Evolutionary conservation across 1,284 basidiomycete species (phyloP).

Genomic region (Trametes pubescens): DNA sequence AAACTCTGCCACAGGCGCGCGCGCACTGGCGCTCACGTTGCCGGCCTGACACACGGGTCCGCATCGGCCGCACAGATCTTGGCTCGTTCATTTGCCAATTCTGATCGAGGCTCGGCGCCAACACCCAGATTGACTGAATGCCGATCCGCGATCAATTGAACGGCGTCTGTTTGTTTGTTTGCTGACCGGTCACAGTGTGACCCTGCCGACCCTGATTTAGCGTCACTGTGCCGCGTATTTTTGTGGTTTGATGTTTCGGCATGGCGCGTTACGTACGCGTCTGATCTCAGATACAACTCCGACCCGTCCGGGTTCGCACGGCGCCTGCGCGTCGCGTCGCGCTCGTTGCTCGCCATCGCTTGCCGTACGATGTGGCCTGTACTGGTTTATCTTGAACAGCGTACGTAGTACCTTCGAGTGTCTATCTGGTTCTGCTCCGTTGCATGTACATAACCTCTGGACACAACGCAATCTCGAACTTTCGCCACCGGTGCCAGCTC

Average conservation of each 20-base stretch:
- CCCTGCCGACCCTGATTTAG: background rate
- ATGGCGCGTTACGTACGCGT: constrained; percentile 14
- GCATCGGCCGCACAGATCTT: constrained; percentile 25
- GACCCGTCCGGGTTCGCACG: constrained; percentile 14
- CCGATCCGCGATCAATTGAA: constrained; percentile 25
- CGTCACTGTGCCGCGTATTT: constrained; percentile 11
- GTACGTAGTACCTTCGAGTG: background rate
- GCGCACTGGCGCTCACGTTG: constrained; percentile 1
- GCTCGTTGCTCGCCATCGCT: background rate
- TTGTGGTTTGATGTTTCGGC: constrained; percentile 11
- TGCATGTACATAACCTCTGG: constrained; percentile 1
- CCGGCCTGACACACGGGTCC: constrained; percentile 14
- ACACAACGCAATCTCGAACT: background rate
- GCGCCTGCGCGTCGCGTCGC: constrained; percentile 6
- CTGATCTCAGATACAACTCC: constrained; percentile 1
- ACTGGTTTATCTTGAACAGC: background rate
- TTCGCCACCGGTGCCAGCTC: background rate
- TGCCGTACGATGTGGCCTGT: background rate
- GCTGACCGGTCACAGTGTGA: constrained; percentile 7
- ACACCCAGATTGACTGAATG: constrained; percentile 31
- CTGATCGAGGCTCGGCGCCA: constrained; percentile 25
- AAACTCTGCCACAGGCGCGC: background rate
- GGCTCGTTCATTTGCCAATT: constrained; percentile 14
- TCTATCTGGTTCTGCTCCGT: background rate
- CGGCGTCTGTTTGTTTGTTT: constrained; percentile 27